Conservation (phyloP, 805 yeast species). For the Candida tibetensis region DNA sequence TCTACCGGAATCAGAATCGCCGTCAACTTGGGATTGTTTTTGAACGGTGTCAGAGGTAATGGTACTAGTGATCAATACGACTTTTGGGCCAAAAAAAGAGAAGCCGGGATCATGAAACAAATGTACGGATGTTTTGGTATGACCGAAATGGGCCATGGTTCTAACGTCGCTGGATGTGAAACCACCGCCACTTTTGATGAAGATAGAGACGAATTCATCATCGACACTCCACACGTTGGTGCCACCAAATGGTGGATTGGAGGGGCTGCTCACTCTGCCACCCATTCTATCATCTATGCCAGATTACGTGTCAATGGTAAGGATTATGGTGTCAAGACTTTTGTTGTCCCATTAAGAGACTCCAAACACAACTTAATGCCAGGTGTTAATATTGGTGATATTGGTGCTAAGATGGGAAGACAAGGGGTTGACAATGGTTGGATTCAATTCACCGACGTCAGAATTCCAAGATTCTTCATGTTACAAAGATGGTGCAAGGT, state of each 20-base stretch:
- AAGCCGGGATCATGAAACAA: constrained; percentile 56
- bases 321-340: constrained; percentile 90
- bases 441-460: constrained; percentile 85
- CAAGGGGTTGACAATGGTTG: constrained; percentile 96
- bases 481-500: constrained; percentile 76
- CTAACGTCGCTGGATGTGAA: constrained; percentile 58
- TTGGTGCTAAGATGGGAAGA: constrained; percentile 94
- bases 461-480: constrained; percentile 82
- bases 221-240: constrained; percentile 85
- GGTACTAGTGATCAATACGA: constrained; percentile 82
- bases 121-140: constrained; percentile 63
- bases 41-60: constrained; percentile 77
- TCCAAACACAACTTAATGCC: constrained; percentile 66
- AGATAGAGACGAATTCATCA: constrained; percentile 60
- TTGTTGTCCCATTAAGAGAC: constrained; percentile 88
- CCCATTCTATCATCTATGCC: constrained; percentile 83
- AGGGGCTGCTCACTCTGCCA: constrained; percentile 94
- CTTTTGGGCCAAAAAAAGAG: constrained; percentile 77
- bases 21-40: constrained; percentile 82
- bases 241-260: constrained; percentile 99
- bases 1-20: constrained; percentile 79
- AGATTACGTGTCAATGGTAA: constrained; percentile 75
- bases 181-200: constrained; percentile 70
- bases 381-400: constrained; percentile 85
- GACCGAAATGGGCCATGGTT: constrained; percentile 72